Conservation (phyloP, 2,329 filamentous ascomycete species). For the Sclerotinia subarctica region DNA sequence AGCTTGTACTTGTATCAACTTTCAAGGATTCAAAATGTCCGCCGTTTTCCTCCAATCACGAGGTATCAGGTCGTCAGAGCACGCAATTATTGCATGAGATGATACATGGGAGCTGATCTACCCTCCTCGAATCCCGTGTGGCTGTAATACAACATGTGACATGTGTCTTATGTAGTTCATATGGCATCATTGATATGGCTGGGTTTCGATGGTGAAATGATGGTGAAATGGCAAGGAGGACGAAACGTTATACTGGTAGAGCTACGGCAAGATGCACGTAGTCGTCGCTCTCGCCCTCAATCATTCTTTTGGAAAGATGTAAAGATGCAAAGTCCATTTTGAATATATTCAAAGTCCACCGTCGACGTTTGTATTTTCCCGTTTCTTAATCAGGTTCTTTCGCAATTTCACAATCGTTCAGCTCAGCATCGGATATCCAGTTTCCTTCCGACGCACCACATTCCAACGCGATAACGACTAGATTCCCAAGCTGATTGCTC, state of each 20-base stretch:
- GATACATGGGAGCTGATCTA: not conserved
- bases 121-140: not conserved
- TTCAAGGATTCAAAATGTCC: not conserved
- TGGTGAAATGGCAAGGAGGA: slow-evolving; percentile 5
- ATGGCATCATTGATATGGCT: slow-evolving; percentile 17
- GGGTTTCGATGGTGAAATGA: slow-evolving; percentile 1
- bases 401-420: not conserved
- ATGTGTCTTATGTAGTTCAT: slow-evolving; percentile 5
- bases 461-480: not conserved
- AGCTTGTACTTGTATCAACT: too few relatives aligned
- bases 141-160: not conserved
- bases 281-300: not conserved
- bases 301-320: not conserved
- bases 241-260: not conserved
- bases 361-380: not conserved
- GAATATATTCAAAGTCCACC: not conserved
- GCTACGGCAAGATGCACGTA: not conserved
- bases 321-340: not conserved
- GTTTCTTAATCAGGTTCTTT: not conserved
- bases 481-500: too few relatives aligned
- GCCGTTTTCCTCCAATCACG: slow-evolving; percentile 11
- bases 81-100: slow-evolving; percentile 20
- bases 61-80: not conserved
- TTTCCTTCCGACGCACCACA: not conserved
- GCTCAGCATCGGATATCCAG: not conserved